Evolutionary conservation across 2,329 filamentous ascomycete genomes (phyloP).

Genomic region (Eurotiales sp.): DNA sequence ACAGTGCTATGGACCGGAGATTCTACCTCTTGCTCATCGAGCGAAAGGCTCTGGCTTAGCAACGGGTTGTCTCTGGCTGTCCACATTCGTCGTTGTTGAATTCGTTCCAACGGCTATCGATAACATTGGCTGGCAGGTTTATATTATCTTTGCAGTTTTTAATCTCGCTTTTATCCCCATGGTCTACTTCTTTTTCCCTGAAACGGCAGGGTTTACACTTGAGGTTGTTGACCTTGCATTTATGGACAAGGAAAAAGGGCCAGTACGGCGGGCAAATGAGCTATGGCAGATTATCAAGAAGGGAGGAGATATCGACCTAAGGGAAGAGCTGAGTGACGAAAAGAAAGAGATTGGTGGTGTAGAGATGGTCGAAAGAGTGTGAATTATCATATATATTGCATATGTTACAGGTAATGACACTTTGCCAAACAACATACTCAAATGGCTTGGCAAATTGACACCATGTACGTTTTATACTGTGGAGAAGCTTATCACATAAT

Average conservation of each 20-base stretch:
- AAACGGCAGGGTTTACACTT: slow-evolving; percentile 8
- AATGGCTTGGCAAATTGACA: too few relatives aligned
- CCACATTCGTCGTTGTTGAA: slow-evolving; percentile 54
- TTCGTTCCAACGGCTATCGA: slow-evolving; percentile 43
- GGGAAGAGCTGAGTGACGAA: not conserved
- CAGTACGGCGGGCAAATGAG: slow-evolving; percentile 7
- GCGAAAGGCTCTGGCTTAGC: slow-evolving; percentile 17
- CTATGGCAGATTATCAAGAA: slow-evolving; percentile 2
- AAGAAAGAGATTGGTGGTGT: not conserved
- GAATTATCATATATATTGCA: too few relatives aligned
- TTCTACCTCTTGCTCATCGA: slow-evolving; percentile 18
- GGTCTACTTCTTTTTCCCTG: slow-evolving; percentile 18
- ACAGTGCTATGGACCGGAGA: slow-evolving; percentile 20
- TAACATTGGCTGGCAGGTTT: slow-evolving; percentile 7
- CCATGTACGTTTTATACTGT: too few relatives aligned
- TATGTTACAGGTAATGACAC: too few relatives aligned
- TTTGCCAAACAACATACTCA: too few relatives aligned
- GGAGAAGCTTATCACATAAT: too few relatives aligned
- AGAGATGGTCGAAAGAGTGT: too few relatives aligned
- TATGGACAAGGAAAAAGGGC: slow-evolving; percentile 7
- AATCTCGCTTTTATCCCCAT: slow-evolving; percentile 10
- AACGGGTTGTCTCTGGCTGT: slow-evolving; percentile 45
- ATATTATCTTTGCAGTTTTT: slow-evolving; percentile 11
- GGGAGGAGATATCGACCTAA: slow-evolving; percentile 6
- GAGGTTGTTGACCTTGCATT: slow-evolving; percentile 11